Evolutionary conservation across 1,284 basidiomycete genomes (phyloP).

Genomic region (Heterobasidion occidentale): DNA sequence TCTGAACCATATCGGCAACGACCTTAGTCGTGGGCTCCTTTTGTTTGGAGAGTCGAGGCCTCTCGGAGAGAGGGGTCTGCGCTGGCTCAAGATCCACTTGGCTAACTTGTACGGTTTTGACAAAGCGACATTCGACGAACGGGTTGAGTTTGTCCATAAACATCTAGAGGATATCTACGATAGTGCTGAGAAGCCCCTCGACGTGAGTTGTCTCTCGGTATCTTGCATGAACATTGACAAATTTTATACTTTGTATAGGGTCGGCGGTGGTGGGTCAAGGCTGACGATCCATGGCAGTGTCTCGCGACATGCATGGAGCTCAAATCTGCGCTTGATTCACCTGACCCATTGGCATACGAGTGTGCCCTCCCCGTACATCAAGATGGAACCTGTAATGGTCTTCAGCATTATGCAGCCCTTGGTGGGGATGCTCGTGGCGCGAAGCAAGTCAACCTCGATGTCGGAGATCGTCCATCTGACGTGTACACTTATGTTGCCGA

Average conservation of each 20-base stretch:
- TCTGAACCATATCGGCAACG: conserved; percentile 94
- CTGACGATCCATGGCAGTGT: conserved; percentile 98
- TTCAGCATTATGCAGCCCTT: conserved; percentile 98
- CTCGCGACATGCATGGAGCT: conserved; percentile 91
- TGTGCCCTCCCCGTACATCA: conserved; percentile 92
- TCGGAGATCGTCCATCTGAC: conserved; percentile 85
- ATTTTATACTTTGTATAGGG: conserved; percentile 33
- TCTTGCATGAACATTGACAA: background rate
- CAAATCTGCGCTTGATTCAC: conserved; percentile 66
- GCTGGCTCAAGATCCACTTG: conserved; percentile 87
- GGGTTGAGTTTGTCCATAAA: conserved; percentile 73
- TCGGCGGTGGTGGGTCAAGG: conserved; percentile 80
- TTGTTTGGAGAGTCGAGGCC: conserved; percentile 79
- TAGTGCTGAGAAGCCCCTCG: conserved; percentile 79
- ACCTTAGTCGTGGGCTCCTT: conserved; percentile 86
- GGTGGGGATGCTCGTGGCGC: conserved; percentile 91
- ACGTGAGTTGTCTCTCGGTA: conserved; percentile 31
- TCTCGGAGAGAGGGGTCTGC: conserved; percentile 73
- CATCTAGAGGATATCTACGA: conserved; percentile 78
- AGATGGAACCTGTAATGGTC: conserved; percentile 97
- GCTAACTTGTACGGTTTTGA: conserved; percentile 93
- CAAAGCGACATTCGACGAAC: conserved; percentile 91
- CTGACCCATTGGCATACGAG: conserved; percentile 64
- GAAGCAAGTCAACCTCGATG: conserved; percentile 86
- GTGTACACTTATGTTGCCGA: conserved; percentile 94